Evolutionary conservation across 371 early-diverging fungal species (phyloP), one percentile per base, ranked within the genome.

Genomic region (Paraphysoderma sedebokerense): DNA sequence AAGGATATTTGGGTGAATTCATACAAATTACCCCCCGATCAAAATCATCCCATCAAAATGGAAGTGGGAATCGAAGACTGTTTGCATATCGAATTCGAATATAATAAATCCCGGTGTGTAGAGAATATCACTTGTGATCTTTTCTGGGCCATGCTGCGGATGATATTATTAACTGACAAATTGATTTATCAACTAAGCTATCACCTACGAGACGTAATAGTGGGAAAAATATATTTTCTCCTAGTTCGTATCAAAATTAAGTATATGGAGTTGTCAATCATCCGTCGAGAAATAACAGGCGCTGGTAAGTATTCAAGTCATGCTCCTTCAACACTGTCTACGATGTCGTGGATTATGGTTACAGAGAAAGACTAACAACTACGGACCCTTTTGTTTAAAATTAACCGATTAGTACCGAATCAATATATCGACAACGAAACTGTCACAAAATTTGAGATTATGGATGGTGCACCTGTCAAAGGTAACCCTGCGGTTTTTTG

Each of bases 221-320:
- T 96, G 19, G 98, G 98, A 49, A 93, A 92, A 58, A 93, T 98
- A 54, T 92, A 92, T 68, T 98, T 98, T 63, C 63, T 96, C 42
- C 70, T 98, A 29, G 97, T 98, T n/a, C 86, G 97, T 44, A 96
- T 98, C 60, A 96, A 96, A 66, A 90, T 98, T 64, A 95, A 92
- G 57, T 84, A 92, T 52, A 96, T 98, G 96, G 98, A 98, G 57
- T 74, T 98, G 31, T 87, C 91, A 19, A 96, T 98, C 52, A 89
- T 96, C 44, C 77, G 95, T 28, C 72, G 96, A n/a, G 98, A 98
- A 61, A 87, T 92, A 0, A 91, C 93, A 3, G 98, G 96, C 6
- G 81, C 82, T 7, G 41, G 66, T 61, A 48, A 31, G 38, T 51
- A 5, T 31, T 17, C 24, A n/a, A n/a, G n/a, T n/a, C n/a, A n/a